Evolutionary conservation across 1,284 basidiomycete species (phyloP), one percentile per base, ranked within the genome.

Genomic region (Coniferiporia sulphurascens): DNA sequence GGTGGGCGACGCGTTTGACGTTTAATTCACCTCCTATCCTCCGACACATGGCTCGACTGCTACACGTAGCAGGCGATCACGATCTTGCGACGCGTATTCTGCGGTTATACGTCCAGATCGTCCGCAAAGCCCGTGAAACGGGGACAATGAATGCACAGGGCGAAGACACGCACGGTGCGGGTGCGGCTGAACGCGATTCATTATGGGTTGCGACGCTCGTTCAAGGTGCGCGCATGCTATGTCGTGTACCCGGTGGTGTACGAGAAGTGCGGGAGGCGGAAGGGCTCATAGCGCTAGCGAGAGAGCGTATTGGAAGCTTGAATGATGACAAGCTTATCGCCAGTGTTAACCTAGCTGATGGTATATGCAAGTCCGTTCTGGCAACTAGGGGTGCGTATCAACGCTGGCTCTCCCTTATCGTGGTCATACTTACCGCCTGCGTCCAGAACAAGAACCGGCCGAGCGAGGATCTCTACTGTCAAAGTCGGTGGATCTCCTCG

Each of bases 1-100:
- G 93, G 89, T 94, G 93, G 91, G 87, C 92, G 1, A 94, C 91
- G 8, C 85, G 87, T 17, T 80, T 93, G 21, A 97, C 94, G 0
- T 96, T 97, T 77, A 94, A 96, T 68, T 95, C 91, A 0, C 87
- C 88, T 64, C 82, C 85, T 7, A 76, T 96, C 13, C 81, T 92
- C 59, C 86, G 93, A 0, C 91, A 95, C 71, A 86, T 96, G 76
- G 83, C 84, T 13, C 85, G 86, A 1, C 72, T 95, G 0, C 75
- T 91, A 7, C 81, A 85, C 54, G 78, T 86, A 5, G 78, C 82
- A 0, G 86, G 86, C 3, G 86, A 91, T 62, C 71, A 76, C 7
- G 68, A 76, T 8, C 82, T 94, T 22, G 91, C 93, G 1, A 84
- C 82, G 64, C 84, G 90, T 34, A 89, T 87, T 0, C 78, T 96